Evolutionary conservation across 2,329 filamentous ascomycete genomes (phyloP).

Genomic region (Beauveria caledonica): DNA sequence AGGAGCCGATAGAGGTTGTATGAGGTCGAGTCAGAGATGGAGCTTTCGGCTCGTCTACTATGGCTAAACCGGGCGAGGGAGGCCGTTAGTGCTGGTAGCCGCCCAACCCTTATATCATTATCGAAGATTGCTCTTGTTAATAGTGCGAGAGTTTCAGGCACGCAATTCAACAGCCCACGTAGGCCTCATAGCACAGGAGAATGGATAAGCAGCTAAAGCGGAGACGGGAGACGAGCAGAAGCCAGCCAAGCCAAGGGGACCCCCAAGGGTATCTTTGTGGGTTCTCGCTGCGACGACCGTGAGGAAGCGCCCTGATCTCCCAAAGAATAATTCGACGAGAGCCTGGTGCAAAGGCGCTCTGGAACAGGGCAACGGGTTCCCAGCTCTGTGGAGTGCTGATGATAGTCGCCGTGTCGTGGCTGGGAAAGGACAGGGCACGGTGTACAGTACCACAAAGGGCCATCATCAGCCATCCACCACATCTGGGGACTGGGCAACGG

Average conservation of each 20-base stretch:
- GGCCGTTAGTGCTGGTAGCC: background rate
- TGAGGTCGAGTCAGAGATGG: background rate
- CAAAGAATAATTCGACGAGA: background rate
- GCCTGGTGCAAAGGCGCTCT: background rate
- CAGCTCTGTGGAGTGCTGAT: slow-evolving; percentile 3
- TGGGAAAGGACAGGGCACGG: slow-evolving; percentile 1
- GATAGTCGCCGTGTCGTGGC: slow-evolving; percentile 7
- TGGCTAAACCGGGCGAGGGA: background rate
- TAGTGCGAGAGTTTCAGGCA: background rate
- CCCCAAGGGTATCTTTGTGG: background rate
- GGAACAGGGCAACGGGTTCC: slow-evolving; percentile 8
- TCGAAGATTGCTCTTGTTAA: background rate
- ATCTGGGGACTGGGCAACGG: background rate
- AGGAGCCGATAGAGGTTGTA: background rate
- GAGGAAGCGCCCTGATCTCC: background rate
- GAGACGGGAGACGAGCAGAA: background rate
- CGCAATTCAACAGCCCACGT: background rate
- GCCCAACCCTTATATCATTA: background rate
- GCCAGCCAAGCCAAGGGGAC: background rate
- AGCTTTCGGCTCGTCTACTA: background rate
- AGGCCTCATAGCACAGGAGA: background rate
- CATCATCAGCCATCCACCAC: slow-evolving; percentile 2
- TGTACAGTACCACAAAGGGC: background rate
- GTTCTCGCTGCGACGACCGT: background rate
- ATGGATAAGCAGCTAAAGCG: background rate